Evolutionary conservation across 2,329 filamentous ascomycete genomes (phyloP), one percentile per base, ranked within the genome.

Genomic region (Pyrenophora seminiperda): DNA sequence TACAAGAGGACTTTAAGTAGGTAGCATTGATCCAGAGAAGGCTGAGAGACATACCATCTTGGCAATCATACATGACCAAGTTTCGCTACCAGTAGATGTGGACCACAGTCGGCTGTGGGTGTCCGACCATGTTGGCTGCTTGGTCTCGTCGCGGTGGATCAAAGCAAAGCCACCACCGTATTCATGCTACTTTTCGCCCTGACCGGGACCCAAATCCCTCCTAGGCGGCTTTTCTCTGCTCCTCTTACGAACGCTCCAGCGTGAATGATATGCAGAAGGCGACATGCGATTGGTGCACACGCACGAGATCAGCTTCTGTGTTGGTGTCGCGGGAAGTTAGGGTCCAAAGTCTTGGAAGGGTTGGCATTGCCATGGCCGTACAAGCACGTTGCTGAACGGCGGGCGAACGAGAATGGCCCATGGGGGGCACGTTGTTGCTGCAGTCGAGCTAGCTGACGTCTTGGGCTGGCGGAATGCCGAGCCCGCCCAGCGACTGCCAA

Each of bases 91-190:
- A 36, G 41, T 46, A 22, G 30, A 34, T 30, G 18, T n/a, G 7
- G 14, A 13, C 15, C 15, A 6, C 22, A 20, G 24, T 5, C 32
- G 24, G 10, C 14, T 27, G 43, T 41, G 37, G 42, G 32, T 15
- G 22, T 47, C 15, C 5, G 31, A n/a, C 37, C 37, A 37, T 31
- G 10, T 37, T 30, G 39, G 32, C 33, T 33, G 40, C 47, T 34
- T 18, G 5, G 20, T 39, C 13, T 42, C 36, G 36, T 34, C 47
- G 22, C 9, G 22, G 41, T 50, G 47, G 36, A 50, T 34, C 42
- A 29, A 10, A n/a, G n/a, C 10, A 17, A 45, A 50, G 42, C 47
- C 47, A 47, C 47, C 47, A 47, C 42, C 19, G 11, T 34, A 29
- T 47, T 47, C 47, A 47, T 50, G 47, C 24, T 32, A 11, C 36